Evolutionary conservation across 495 filamentous ascomycete species (phyloP), one percentile per base, ranked within the genome.

Genomic region (Xylaria scruposa): DNA sequence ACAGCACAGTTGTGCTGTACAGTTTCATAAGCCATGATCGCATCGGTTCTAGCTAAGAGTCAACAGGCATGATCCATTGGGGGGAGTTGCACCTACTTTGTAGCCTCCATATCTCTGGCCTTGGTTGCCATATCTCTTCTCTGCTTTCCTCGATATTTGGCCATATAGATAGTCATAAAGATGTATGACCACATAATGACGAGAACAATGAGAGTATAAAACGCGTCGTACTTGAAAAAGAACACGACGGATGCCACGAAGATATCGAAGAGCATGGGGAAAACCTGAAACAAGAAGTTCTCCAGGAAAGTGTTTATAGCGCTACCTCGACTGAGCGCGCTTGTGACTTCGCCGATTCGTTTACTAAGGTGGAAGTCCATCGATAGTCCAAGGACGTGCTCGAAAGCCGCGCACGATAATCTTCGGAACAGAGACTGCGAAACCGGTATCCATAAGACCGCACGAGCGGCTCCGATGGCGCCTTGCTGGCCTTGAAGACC

Each of bases 241-340:
- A 95, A 93, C 74, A 92, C 94, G 26, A 85, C 87, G 72, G 95
- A 86, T 31, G 93, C 93, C 70, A 95, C 88, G 42, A 82, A 84
- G 21, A 96, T 85, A 82, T 96, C 93, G 61, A 95, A 83, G 56
- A 96, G 78, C 93, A 95, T 95, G 1, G 93, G 93, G 24, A 93
- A 84, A 6, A 96, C 90, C 75, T 91, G 89, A 77, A 95, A 95
- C 8, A 93, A 93, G 64, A 95, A 86, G 75, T 93, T 90, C 76
- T 95, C 93, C 36, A 96, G 83, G 81, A 96, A 96, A 4, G 90
- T 94, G 70, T 95, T 95, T 81, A 96, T 94, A 5, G 93, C 91
- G 75, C 87, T 91, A 53, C 93, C 93, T 73, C 95, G 95, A 77
- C 91, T 94, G 59, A 96, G 81, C 12, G 93, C 93, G 33, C 91